Conservation (phyloP, 129 eudicot genomes). For the Lactuca saligna region DNA sequence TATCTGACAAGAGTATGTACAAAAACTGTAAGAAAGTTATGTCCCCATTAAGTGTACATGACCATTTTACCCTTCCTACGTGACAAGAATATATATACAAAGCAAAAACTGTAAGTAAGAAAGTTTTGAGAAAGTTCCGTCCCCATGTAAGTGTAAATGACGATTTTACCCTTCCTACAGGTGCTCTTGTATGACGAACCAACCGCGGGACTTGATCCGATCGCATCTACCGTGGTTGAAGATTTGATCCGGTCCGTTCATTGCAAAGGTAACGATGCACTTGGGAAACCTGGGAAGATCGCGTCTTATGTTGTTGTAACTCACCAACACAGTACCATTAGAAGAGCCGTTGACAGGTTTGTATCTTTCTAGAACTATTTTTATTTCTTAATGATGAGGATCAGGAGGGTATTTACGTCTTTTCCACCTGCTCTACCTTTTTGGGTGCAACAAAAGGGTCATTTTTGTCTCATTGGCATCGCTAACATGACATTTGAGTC, state of each 20-base stretch:
- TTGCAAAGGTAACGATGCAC: slow-evolving; percentile 70
- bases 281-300: slow-evolving; percentile 79
- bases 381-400: no score
- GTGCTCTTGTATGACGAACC: slow-evolving; percentile 95
- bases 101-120: no score
- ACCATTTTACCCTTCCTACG: not conserved
- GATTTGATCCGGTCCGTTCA: slow-evolving; percentile 97
- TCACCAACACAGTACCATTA: slow-evolving; percentile 96
- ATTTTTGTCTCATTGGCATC: no score
- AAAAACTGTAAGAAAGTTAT: no score
- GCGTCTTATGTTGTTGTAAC: slow-evolving; percentile 92
- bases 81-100: no score
- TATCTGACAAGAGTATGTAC: no score
- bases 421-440: no score
- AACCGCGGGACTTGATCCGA: slow-evolving; percentile 98
- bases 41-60: not conserved
- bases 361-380: not conserved
- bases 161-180: slow-evolving; percentile 28
- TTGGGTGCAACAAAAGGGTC: no score
- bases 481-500: no score
- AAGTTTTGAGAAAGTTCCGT: no score
- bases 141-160: slow-evolving; percentile 4
- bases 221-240: slow-evolving; percentile 97
- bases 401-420: no score
- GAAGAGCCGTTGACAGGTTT: slow-evolving; percentile 96